Base-by-base conservation (phyloP, 352 stramenopile species). In the Pythium utonaiense region DNA sequence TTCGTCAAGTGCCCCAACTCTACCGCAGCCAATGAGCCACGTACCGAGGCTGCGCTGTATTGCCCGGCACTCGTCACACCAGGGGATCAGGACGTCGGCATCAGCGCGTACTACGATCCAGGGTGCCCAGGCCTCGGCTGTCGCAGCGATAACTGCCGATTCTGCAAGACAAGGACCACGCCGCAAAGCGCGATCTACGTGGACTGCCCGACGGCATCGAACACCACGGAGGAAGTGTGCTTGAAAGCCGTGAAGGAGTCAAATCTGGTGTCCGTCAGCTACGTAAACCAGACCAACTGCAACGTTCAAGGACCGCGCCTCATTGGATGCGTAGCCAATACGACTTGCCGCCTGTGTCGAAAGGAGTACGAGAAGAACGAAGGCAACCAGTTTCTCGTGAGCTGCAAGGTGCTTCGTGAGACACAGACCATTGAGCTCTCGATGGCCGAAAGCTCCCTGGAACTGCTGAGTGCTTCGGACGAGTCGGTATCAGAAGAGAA, bases 311-410 rank as follows among this genome's bases (percentile, higher is more conserved):
- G 58, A 5, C 67, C 64, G n/a, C 60, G 33, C 0, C 50, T 78
- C 19, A 13, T 74, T 8, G 78, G 81, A 16, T 90, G 78, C 53
- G 73, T 77, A 7, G 51, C 61, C 24, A 53, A 59, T 7, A 80
- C 81, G 16, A 69, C 53, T 14, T 89, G 81, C 47, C 79, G 70
- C 31, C 45, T 91, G 9, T 91, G 81, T 42, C 69, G 72, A 27
- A 69, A 72, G n/a, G n/a, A n/a, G n/a, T n/a, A n/a, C 13, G 53
- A n/a, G 50, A 89, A 91, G 66, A 85, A 76, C 60, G 71, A 83
- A 56, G 58, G 30, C 25, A 88, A 88, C 49, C 71, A 80, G 67
- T 78, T 71, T 42, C 66, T 91, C 48, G 30, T 78, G 21, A 80
- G 69, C 53, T 91, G 79, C 63, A 69, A 74, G 52, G 73, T 86